Percentiles rank a stretch among this genome's conserved stretches.
These are phyloP conservation scores for Themeda triandra DNA, from an alignment of 176 grass and related monocot genomes.

Conservation along the genomic window DNA sequence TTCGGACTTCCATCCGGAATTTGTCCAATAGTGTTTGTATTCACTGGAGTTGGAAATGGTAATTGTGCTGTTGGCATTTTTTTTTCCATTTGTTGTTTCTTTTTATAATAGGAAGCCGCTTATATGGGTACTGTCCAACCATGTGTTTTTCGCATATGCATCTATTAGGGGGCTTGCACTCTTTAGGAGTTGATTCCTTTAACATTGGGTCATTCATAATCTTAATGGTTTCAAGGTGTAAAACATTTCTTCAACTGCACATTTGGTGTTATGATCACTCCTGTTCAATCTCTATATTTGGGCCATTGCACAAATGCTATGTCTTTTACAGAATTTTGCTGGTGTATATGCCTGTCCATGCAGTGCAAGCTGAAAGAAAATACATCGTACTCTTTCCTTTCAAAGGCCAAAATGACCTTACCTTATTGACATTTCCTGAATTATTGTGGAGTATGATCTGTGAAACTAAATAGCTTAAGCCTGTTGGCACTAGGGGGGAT, in stretches of 20 bases:
- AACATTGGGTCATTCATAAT: not conserved
- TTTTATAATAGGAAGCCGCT: conserved; percentile 4
- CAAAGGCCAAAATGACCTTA: not conserved
- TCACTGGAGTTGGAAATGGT: conserved; percentile 99
- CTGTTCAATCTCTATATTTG: not conserved
- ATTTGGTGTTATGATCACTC: not conserved
- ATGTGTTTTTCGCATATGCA: not conserved
- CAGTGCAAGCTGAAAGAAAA: not conserved
- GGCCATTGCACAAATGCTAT: not conserved
- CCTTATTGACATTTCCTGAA: not conserved
- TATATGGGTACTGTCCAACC: not conserved
- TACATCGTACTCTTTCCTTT: not conserved
- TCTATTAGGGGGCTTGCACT: not conserved
- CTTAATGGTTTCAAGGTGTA: not conserved
- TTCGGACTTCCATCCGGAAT: conserved; percentile 81
- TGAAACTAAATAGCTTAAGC: not conserved
- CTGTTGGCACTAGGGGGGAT: not conserved
- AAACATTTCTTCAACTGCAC: not conserved
- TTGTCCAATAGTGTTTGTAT: conserved; percentile 79
- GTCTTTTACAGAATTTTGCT: not conserved
- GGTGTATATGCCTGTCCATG: not conserved
- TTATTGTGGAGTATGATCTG: not conserved
- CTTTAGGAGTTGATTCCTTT: not conserved
- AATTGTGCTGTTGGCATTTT: not conserved
- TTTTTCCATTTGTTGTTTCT: not conserved